Conservation (phyloP, 1,284 basidiomycete genomes). For the Meira nashicola region DNA sequence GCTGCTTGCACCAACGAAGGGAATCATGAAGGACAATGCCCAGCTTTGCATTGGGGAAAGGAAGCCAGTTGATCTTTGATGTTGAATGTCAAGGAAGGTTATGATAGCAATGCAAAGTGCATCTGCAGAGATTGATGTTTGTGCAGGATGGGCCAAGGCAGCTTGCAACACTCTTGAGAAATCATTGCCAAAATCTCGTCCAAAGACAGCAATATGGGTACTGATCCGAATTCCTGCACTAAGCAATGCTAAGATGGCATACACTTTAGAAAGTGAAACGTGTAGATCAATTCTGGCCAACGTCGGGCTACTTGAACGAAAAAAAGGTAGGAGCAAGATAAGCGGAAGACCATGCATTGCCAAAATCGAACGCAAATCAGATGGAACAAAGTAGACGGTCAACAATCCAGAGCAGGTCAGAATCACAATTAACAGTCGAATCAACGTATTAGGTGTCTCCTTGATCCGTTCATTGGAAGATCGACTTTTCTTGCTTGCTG, state of each 20-base stretch:
- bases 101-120: conserved; percentile 10
- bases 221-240: neutral
- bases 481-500: too few relatives aligned
- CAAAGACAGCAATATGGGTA: neutral
- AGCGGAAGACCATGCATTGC: conserved; percentile 64
- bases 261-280: neutral
- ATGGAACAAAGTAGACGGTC: conserved; percentile 59
- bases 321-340: conserved; percentile 56
- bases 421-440: conserved; percentile 10
- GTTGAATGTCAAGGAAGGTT: neutral
- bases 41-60: neutral
- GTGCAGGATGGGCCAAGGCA: conserved; percentile 15
- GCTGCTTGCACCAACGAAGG: neutral
- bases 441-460: conserved; percentile 18
- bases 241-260: neutral
- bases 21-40: neutral
- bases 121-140: conserved; percentile 14
- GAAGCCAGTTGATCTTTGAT: neutral
- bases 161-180: neutral
- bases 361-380: conserved; percentile 61
- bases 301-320: neutral
- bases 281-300: neutral
- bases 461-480: conserved; percentile 3
- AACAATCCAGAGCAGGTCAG: conserved; percentile 58
- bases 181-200: too few relatives aligned